These are phyloP conservation scores for Leccinum variabile DNA, from an alignment of 1,284 basidiomycete genomes.

Conservation along the genomic window DNA sequence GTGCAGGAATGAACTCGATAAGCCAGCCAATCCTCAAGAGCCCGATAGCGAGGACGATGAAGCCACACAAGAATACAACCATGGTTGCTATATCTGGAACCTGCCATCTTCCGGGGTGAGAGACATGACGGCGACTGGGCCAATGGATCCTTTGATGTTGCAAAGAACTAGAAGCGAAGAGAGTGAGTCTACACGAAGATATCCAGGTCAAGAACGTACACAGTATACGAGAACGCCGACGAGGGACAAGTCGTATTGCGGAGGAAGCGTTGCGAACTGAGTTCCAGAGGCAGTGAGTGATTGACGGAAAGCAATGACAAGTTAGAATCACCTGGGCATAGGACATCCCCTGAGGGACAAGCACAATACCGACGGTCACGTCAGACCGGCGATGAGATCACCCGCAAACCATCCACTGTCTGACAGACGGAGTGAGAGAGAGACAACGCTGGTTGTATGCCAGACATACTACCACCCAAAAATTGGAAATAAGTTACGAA, in stretches of 20 bases:
- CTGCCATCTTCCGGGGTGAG: slow-evolving; percentile 69
- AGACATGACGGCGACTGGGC: slow-evolving; percentile 97
- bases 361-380: slow-evolving; percentile 78
- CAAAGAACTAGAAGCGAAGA: slow-evolving; percentile 63
- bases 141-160: slow-evolving; percentile 96
- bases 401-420: slow-evolving; percentile 74
- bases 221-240: slow-evolving; percentile 84
- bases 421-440: slow-evolving; percentile 25
- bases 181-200: slow-evolving; percentile 14
- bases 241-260: slow-evolving; percentile 94
- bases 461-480: slow-evolving; percentile 72
- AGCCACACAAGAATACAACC: slow-evolving; percentile 87
- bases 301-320: not conserved
- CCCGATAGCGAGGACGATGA: slow-evolving; percentile 91
- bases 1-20: slow-evolving; percentile 91
- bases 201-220: slow-evolving; percentile 46
- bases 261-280: slow-evolving; percentile 80
- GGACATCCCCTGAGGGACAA: slow-evolving; percentile 88
- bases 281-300: slow-evolving; percentile 3
- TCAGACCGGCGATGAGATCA: slow-evolving; percentile 86
- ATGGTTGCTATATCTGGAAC: slow-evolving; percentile 81
- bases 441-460: not conserved
- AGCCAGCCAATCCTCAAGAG: slow-evolving; percentile 93
- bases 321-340: slow-evolving; percentile 59
- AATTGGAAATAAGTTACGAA: slow-evolving; percentile 79